phyloP scores from a whole-genome alignment of 75 land plant genomes.

The Isoetes taiwanensis region DNA sequence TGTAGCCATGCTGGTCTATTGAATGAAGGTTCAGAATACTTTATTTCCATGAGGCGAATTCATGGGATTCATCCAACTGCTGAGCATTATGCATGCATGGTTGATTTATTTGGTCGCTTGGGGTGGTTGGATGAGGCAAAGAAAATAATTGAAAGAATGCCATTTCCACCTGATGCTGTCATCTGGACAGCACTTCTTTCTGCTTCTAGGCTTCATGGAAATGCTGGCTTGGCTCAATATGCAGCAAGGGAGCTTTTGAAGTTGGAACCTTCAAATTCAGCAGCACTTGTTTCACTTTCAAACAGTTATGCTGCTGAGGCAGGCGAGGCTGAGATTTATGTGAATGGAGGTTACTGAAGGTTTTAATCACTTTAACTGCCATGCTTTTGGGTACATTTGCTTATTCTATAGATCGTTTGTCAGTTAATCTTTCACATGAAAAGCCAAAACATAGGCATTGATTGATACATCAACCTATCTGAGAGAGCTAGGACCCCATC shows the following conservation, averaged over 20 bases:
- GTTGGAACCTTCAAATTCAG: conserved; percentile 44
- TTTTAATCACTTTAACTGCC: no score
- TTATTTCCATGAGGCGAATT: conserved; percentile 25
- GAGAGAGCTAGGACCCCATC: no score
- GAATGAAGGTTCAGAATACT: conserved; percentile 30
- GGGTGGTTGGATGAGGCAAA: conserved; percentile 34
- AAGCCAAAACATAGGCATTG: no score
- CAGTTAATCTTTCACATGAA: no score
- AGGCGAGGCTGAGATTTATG: no score
- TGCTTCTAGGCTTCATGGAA: conserved; percentile 33
- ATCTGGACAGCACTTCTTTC: conserved; percentile 52
- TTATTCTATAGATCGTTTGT: no score
- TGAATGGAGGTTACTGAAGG: no score
- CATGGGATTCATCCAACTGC: conserved; percentile 40
- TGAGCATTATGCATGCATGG: conserved; percentile 52
- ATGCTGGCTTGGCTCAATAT: conserved; percentile 33
- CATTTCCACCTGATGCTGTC: conserved; percentile 29
- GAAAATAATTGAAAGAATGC: conserved; percentile 29
- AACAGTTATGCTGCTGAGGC: no score
- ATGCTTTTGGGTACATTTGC: no score
- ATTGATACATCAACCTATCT: no score
- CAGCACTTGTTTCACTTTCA: no score
- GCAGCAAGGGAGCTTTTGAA: conserved; percentile 46
- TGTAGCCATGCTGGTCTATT: conserved; percentile 55
- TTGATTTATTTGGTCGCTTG: conserved; percentile 57